Evolutionary conservation across 192 early-diverging fungal species (phyloP), one percentile per base, ranked within the genome.

Genomic region (Pecoramyces ruminantium): DNA sequence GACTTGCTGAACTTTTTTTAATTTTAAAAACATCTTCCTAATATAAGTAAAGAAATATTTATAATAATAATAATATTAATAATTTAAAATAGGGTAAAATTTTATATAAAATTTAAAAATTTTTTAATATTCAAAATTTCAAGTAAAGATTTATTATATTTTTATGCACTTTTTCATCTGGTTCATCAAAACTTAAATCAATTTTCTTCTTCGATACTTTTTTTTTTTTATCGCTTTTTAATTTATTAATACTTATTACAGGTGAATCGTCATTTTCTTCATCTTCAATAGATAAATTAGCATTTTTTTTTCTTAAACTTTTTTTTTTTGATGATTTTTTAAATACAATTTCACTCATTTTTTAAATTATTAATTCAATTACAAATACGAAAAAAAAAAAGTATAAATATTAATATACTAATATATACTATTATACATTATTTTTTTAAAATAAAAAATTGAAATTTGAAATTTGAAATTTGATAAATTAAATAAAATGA

Each of bases 1-100:
- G 28, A 79, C 83, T 84, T n/a, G 83, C 85, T 28, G 85, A 78
- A 21, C 81, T 78, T 78, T 84, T 84, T 78, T 86, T 85, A 29
- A 82, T 51, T 9, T 38, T 58, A 67, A 85, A 81, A 4, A 79
- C 29, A 18, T 78, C 82, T 25, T 78, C 81, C 58, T 77, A 58
- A 1, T n/a, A 79, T 40, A 83, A 29, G 79, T 83, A 30, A 12
- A n/a, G 13, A 79, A 14, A 40, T 14, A 40, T 40, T 40, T 51
- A 51, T n/a, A n/a, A n/a, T n/a, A n/a, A n/a, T n/a, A n/a, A n/a
- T n/a, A n/a, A n/a, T n/a, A n/a, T n/a, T n/a, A n/a, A n/a, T n/a
- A n/a, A n/a, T n/a, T n/a, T n/a, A n/a, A n/a, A n/a, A n/a, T n/a
- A n/a, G n/a, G n/a, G n/a, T n/a, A n/a, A n/a, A n/a, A n/a, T n/a